Conservation (phyloP, 139 green algal species). For the Chlamydomonas sphaeroides region DNA sequence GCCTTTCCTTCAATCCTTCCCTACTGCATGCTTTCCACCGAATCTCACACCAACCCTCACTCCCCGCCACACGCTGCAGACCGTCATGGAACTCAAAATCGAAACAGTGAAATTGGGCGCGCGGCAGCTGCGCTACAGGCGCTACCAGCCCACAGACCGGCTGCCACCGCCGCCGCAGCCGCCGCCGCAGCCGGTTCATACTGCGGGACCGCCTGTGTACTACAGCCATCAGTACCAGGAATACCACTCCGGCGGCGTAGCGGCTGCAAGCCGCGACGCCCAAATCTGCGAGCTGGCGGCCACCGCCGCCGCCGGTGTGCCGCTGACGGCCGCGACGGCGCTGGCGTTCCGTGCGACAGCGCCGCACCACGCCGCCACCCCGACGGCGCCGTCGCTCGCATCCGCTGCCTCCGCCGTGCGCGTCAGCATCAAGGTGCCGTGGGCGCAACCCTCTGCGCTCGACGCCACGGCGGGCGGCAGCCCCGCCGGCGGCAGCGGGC, state of each 20-base stretch:
- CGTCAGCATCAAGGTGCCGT: constrained; percentile 34
- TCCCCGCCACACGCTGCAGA: no score
- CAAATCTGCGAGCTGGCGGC: no score
- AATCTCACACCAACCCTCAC: no score
- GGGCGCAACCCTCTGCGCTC: constrained; percentile 3
- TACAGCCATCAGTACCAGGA: neutral
- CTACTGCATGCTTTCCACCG: no score
- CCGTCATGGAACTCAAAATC: constrained; percentile 28
- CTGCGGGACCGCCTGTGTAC: neutral
- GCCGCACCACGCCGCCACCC: no score
- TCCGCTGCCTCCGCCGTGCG: no score
- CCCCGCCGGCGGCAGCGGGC: neutral
- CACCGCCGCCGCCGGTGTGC: no score
- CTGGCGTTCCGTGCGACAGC: no score
- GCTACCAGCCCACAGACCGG: constrained; percentile 22
- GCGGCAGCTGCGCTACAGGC: constrained; percentile 22
- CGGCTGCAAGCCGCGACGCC: no score
- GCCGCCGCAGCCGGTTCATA: neutral
- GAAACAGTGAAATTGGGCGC: neutral
- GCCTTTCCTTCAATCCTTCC: no score
- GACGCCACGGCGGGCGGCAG: neutral
- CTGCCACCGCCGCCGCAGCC: no score
- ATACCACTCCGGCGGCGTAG: neutral
- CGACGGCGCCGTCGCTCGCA: neutral
- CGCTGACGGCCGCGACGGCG: no score